Evolutionary conservation across 495 filamentous ascomycete genomes (phyloP), one percentile per base, ranked within the genome.

Genomic region (Aeminium ludgeri): DNA sequence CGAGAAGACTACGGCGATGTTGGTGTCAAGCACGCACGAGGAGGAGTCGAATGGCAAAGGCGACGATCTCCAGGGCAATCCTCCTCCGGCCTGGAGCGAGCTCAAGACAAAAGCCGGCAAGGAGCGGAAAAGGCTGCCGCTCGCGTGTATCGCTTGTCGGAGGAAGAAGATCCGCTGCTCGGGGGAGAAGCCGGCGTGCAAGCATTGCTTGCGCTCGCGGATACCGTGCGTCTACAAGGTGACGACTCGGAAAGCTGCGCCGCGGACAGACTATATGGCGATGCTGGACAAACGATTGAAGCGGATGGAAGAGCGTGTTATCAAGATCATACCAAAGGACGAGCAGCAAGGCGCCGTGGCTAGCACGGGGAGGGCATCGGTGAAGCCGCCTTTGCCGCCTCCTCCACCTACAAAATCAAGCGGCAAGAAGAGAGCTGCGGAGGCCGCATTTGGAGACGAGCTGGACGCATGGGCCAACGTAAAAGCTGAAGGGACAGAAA

Each of bases 181-280:
- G 16, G 89, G 89, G 38, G 89, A 96, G 63, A 95, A 93, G 59
- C 89, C 89, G 10, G 82, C 86, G 1, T 97, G 89, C 64, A 93
- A 91, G 56, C 89, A 97, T 64, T 97, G 89, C 59, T 71, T 91
- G 43, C 71, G 86, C 38, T 93, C 85, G 40, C 73, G 89, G 30
- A 92, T 92, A 51, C 87, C 89, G 4, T 97, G 89, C 57, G 85
- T 96, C n/a, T 97, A 97, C 68, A 96, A 96, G 54, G 82, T 92
- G 34, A 94, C 87, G 0, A 85, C 86, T 8, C 68, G 89, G 46
- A 96, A 95, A 57, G 86, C 86, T 2, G 85, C 86, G n/a, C 87
- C 89, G 29, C 70, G 89, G 42, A 94, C 87, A 12, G 89, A 96
- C 58, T 97, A 96, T 59, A 97, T 96, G 89, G 87, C 87, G 12